Evolutionary conservation across 441 rosid genomes (phyloP), one percentile per base, ranked within the genome.

Genomic region (Syzygium syzygioides): DNA sequence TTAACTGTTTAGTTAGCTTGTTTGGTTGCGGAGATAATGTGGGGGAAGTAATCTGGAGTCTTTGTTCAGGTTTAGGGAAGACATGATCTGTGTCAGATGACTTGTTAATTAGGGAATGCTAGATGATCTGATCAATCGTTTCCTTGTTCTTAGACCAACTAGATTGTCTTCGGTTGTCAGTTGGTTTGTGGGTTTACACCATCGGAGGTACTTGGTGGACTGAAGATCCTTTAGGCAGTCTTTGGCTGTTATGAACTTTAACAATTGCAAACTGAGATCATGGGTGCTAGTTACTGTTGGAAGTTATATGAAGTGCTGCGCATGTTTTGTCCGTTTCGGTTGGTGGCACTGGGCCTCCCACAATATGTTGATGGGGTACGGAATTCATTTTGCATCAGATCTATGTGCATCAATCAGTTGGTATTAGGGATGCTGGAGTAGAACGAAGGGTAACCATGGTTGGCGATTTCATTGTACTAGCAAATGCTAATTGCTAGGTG

Each of bases 21-120:
- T 90, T 88, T 86, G 88, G 79, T 85, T 90, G 57, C 28, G 80
- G 52, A 59, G 90, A 88, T 88, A 87, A 4, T 20, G 80, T n/a
- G 85, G 79, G 79, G 28, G 32, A 66, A 87, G 25, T 25, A 7
- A 85, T n/a, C 30, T 87, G 50, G 55, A 19, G 3, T 7, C 23
- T 87, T 85, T 26, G 76, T 57, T 83, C 56, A 37, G 30, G 53
- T 53, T 26, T 54, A 30, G 59, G 30, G 79, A 79, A 79, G 55
- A 48, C 56, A 30, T 57, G 60, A 52, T 32, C 34, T 71, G 54
- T 91, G 28, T 28, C 88, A 87, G 86, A 89, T 80, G 62, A 64
- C 34, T 23, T n/a, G 45, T 12, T 66, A 59, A 62, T 64, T 87
- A 25, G 86, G 85, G 28, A 87, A 41, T 86, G 4, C 66, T 45